These are phyloP conservation scores for Penicillium steckii DNA, from an alignment of 495 filamentous ascomycete genomes.

Conservation along the genomic window DNA sequence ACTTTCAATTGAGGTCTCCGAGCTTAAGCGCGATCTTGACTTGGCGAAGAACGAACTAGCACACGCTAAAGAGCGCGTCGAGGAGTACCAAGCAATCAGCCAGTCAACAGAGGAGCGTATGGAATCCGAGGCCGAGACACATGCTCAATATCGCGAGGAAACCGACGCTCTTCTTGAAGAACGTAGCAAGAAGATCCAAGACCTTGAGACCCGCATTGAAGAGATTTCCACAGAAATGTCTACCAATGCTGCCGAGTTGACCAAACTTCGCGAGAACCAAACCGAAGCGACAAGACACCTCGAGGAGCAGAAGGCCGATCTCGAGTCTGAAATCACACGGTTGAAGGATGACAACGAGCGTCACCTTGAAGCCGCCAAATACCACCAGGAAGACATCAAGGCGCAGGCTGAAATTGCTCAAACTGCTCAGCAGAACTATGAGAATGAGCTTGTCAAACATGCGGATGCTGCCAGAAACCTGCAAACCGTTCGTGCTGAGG, in stretches of 20 bases:
- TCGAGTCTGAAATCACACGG: conserved; percentile 74
- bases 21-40: conserved; percentile 80
- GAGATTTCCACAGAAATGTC: conserved; percentile 79
- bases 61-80: conserved; percentile 71
- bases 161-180: conserved; percentile 70
- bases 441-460: conserved; percentile 89
- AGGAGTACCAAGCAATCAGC: conserved; percentile 87
- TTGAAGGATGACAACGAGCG: conserved; percentile 84
- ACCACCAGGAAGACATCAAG: conserved; percentile 86
- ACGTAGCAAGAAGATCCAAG: conserved; percentile 72
- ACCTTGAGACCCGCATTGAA: conserved; percentile 76
- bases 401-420: conserved; percentile 91
- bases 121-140: conserved; percentile 70
- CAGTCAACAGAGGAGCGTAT: conserved; percentile 87
- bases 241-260: conserved; percentile 75
- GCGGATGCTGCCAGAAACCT: conserved; percentile 85
- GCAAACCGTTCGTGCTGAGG: conserved; percentile 72
- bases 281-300: conserved; percentile 68
- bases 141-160: conserved; percentile 83
- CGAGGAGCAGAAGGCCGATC: conserved; percentile 73
- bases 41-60: conserved; percentile 73
- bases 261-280: conserved; percentile 71
- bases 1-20: conserved; percentile 73
- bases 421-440: conserved; percentile 92
- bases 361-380: conserved; percentile 69